Evolutionary conservation across 1,139 yeast genomes (phyloP), one percentile per base, ranked within the genome.

Genomic region (Sugiyamaella japonica): DNA sequence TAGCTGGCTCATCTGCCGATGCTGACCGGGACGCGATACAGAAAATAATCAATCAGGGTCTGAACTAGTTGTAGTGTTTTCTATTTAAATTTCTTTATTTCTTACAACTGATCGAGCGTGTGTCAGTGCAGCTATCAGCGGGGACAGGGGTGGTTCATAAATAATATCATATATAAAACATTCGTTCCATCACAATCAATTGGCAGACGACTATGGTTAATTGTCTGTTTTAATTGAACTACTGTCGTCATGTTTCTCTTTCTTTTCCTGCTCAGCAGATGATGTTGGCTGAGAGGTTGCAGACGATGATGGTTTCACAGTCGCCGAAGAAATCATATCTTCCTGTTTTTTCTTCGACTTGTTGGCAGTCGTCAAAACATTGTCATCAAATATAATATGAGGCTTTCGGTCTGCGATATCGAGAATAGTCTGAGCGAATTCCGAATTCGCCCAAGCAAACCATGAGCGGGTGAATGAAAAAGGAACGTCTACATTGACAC

Each of bases 391-490:
- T 13, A 89, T 79, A 61, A 89, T 72, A 65, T 86, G 82, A 0
- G 96, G 96, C 66, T 86, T 88, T 45, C 87, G 73, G 55, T 78
- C 73, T 0, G 95, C 93, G 61, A 89, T 73, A 65, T 89, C 84
- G 50, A 89, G 68, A 8, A 89, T 84, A 0, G 96, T 86, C 68
- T 86, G 87, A 9, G 93, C 96, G 71, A 89, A 89, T 69, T 89
- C 96, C 0, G 95, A 84, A 67, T 89, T 90, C 63, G 96, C 89
- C 97, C 97, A 90, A 2, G 96, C 87, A 73, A 90, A 90, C 96
- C 97, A 89, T 1, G 91, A 80, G 56, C 96, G 74, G 0, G 95
- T 86, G 61, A 59, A 74, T 3, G 66, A 60, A 23, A 55, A 50
- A 1, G 74, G 74, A 1, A 79, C 72, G 62, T 85, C 79, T 2